A percentile compares a stretch with the other conserved stretches of the same genome.
phyloP scores from a whole-genome alignment of 2,329 filamentous ascomycete genomes.

The Exophiala mesophila region DNA sequence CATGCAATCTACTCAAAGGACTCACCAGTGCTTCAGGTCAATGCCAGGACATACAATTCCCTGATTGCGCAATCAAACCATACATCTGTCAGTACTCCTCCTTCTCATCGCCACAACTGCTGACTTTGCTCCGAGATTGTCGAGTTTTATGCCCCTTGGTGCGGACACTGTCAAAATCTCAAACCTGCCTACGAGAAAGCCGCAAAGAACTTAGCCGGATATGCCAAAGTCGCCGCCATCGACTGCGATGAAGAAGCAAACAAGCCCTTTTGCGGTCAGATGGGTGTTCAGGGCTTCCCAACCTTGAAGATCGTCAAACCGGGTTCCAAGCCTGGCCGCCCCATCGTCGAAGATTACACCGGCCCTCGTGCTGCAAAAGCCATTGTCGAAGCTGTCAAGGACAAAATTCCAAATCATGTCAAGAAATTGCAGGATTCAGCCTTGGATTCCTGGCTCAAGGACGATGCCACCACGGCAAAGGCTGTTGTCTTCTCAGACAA shows the following conservation, averaged over 20 bases:
- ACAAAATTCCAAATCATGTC: slow-evolving; percentile 89
- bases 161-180: slow-evolving; percentile 92
- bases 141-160: slow-evolving; percentile 94
- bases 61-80: slow-evolving; percentile 86
- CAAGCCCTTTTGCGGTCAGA: slow-evolving; percentile 76
- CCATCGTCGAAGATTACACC: slow-evolving; percentile 84
- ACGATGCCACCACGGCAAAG: slow-evolving; percentile 67
- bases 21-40: slow-evolving; percentile 80
- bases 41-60: slow-evolving; percentile 70
- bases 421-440: slow-evolving; percentile 74
- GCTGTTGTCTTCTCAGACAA: slow-evolving; percentile 92
- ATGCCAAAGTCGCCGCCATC: slow-evolving; percentile 90
- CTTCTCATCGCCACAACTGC: slow-evolving; percentile 14
- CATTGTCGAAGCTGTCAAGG: slow-evolving; percentile 79
- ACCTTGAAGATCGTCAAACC: slow-evolving; percentile 91
- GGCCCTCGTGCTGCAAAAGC: slow-evolving; percentile 76
- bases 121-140: slow-evolving; percentile 39
- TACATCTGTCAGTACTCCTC: slow-evolving; percentile 64
- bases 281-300: slow-evolving; percentile 91
- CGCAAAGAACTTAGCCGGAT: slow-evolving; percentile 79
- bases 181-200: slow-evolving; percentile 95
- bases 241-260: slow-evolving; percentile 93
- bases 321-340: slow-evolving; percentile 72
- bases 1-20: slow-evolving; percentile 78
- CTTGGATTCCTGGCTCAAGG: slow-evolving; percentile 66